Conservation (phyloP, 1,139 yeast genomes). For the Candida pseudoviswanathii region DNA sequence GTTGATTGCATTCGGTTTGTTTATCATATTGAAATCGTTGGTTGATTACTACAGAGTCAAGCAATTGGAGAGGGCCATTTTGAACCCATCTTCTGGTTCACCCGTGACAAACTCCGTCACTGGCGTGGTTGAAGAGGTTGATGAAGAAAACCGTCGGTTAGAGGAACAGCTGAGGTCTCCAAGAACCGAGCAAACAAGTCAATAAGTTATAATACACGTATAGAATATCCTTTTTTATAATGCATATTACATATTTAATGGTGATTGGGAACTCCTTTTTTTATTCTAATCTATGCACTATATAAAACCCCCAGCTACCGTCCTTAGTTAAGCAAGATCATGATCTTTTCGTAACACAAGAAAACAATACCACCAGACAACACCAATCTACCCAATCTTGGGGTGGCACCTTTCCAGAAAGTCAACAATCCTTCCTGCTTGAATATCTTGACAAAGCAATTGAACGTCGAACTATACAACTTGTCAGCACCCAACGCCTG, state of each 20-base stretch:
- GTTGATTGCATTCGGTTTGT: slow-evolving; percentile 67
- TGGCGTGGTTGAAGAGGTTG: slow-evolving; percentile 8
- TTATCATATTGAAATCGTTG: slow-evolving; percentile 66
- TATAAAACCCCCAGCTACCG: slow-evolving; percentile 2
- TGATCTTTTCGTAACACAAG: slow-evolving; percentile 89
- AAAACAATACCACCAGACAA: slow-evolving; percentile 96
- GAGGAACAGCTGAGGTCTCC: slow-evolving; percentile 2
- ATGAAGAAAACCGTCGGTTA: slow-evolving; percentile 4
- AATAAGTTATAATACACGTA: not conserved
- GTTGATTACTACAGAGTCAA: slow-evolving; percentile 77
- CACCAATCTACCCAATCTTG: slow-evolving; percentile 87
- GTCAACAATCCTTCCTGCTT: slow-evolving; percentile 89
- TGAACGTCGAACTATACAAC: slow-evolving; percentile 69
- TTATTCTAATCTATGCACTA: not conserved
- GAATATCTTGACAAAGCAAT: slow-evolving; percentile 81
- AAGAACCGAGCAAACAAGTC: not conserved
- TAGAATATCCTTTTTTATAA: not conserved
- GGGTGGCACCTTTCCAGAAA: slow-evolving; percentile 98
- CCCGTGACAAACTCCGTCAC: slow-evolving; percentile 7
- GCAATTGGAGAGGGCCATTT: slow-evolving; percentile 67
- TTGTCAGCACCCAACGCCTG: slow-evolving; percentile 84
- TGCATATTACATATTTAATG: slow-evolving; percentile 1
- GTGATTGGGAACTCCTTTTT: not conserved
- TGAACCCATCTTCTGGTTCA: slow-evolving; percentile 26
- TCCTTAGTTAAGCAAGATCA: slow-evolving; percentile 49